Percentiles rank a stretch among this genome's conserved stretches.
Conservation (phyloP, 2,329 filamentous ascomycete genomes). For the Alternaria sp. region DNA sequence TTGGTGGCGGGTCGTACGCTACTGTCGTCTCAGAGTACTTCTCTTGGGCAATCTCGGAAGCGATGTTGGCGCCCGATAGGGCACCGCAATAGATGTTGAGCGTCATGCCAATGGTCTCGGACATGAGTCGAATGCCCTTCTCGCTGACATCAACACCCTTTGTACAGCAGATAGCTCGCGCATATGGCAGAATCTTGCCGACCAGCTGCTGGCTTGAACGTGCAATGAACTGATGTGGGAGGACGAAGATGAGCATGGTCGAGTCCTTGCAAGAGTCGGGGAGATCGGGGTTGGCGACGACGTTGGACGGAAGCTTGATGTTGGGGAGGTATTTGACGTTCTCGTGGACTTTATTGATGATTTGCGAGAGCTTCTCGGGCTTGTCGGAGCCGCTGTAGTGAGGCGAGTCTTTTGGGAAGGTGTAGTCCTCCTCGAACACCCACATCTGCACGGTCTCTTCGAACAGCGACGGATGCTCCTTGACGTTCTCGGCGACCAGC, state of each 20-base stretch:
- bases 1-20: slow-evolving; percentile 88
- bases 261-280: slow-evolving; percentile 81
- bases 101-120: slow-evolving; percentile 88
- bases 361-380: slow-evolving; percentile 82
- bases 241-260: slow-evolving; percentile 92
- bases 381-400: slow-evolving; percentile 71
- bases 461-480: slow-evolving; percentile 78
- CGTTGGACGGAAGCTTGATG: slow-evolving; percentile 80
- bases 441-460: slow-evolving; percentile 95
- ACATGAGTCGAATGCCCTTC: slow-evolving; percentile 86
- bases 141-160: slow-evolving; percentile 95
- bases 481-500: slow-evolving; percentile 92
- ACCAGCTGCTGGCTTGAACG: slow-evolving; percentile 83
- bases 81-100: slow-evolving; percentile 97
- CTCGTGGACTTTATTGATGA: slow-evolving; percentile 94
- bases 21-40: slow-evolving; percentile 98
- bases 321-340: slow-evolving; percentile 98
- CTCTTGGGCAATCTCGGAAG: slow-evolving; percentile 90
- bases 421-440: slow-evolving; percentile 94
- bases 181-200: slow-evolving; percentile 89
- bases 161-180: slow-evolving; percentile 94
- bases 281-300: slow-evolving; percentile 82
- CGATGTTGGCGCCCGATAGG: slow-evolving; percentile 94
- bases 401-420: slow-evolving; percentile 72
- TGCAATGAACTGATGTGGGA: slow-evolving; percentile 94